phyloP scores from a whole-genome alignment of 768 basidiomycete genomes.

The Paxillus involutus region DNA sequence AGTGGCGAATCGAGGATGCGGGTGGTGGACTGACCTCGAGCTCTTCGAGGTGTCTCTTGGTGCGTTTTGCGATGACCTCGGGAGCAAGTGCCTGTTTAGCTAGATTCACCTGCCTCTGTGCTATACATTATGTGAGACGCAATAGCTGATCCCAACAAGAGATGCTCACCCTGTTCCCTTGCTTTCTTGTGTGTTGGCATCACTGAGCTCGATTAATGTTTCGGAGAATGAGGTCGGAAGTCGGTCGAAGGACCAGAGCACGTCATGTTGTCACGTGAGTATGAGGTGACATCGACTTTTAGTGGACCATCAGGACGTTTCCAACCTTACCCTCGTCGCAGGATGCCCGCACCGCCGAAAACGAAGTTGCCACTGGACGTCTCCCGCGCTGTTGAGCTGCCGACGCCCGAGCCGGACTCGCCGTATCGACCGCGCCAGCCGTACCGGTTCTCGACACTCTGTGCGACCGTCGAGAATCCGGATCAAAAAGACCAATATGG shows the following conservation, averaged over 20 bases:
- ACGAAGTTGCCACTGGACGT: slow-evolving; percentile 6
- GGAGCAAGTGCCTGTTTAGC: slow-evolving; percentile 47
- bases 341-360: slow-evolving; percentile 13
- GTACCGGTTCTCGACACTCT: slow-evolving; percentile 87
- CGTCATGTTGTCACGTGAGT: slow-evolving; percentile 1
- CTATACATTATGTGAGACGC: slow-evolving; percentile 21
- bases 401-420: slow-evolving; percentile 82
- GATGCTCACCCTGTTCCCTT: slow-evolving; percentile 47
- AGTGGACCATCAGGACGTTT: too few relatives aligned
- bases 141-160: background rate
- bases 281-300: too few relatives aligned
- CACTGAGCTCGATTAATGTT: slow-evolving; percentile 22
- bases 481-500: slow-evolving; percentile 94
- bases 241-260: background rate
- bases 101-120: slow-evolving; percentile 49
- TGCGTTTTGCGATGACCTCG: slow-evolving; percentile 74
- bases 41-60: slow-evolving; percentile 77
- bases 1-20: background rate
- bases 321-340: background rate
- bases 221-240: background rate
- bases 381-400: slow-evolving; percentile 49
- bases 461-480: slow-evolving; percentile 90
- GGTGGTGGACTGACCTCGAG: slow-evolving; percentile 57
- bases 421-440: slow-evolving; percentile 67
- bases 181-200: slow-evolving; percentile 47